Percentiles rank a stretch among this genome's conserved stretches.
These are phyloP conservation scores for Hypoxylon sp. DNA, from an alignment of 2,329 filamentous ascomycete species.

Conservation along the genomic window DNA sequence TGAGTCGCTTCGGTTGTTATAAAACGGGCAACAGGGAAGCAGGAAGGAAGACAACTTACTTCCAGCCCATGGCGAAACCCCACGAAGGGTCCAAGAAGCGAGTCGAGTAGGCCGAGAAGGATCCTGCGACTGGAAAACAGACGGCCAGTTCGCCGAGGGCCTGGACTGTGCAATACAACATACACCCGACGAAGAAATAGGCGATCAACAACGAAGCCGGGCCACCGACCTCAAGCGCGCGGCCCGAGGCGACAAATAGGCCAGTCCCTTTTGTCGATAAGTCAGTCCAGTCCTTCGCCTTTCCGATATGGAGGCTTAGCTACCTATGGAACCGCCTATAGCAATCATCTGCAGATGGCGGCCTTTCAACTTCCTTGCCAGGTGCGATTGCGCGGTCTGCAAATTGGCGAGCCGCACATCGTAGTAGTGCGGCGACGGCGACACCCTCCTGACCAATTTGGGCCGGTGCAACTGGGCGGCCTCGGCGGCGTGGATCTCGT, in stretches of 20 bases:
- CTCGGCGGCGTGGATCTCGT: slow-evolving; percentile 50
- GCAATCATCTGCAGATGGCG: slow-evolving; percentile 98
- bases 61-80: slow-evolving; percentile 97
- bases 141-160: slow-evolving; percentile 93
- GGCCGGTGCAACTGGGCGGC: slow-evolving; percentile 47
- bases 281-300: slow-evolving; percentile 25
- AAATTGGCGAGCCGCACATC: slow-evolving; percentile 71
- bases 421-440: slow-evolving; percentile 61
- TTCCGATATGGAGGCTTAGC: slow-evolving; percentile 12
- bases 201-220: slow-evolving; percentile 83
- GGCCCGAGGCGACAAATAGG: slow-evolving; percentile 86
- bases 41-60: slow-evolving; percentile 64
- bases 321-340: slow-evolving; percentile 90
- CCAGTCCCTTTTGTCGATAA: slow-evolving; percentile 72
- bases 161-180: slow-evolving; percentile 94
- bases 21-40: background rate
- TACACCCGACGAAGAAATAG: slow-evolving; percentile 83
- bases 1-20: slow-evolving; percentile 4
- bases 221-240: slow-evolving; percentile 77
- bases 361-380: slow-evolving; percentile 83
- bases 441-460: slow-evolving; percentile 49
- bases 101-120: slow-evolving; percentile 92
- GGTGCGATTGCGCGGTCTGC: slow-evolving; percentile 80
- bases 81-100: slow-evolving; percentile 93
- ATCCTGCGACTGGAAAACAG: slow-evolving; percentile 89